Conservation (phyloP, 805 yeast species). For the Hanseniaspora meyeri region DNA sequence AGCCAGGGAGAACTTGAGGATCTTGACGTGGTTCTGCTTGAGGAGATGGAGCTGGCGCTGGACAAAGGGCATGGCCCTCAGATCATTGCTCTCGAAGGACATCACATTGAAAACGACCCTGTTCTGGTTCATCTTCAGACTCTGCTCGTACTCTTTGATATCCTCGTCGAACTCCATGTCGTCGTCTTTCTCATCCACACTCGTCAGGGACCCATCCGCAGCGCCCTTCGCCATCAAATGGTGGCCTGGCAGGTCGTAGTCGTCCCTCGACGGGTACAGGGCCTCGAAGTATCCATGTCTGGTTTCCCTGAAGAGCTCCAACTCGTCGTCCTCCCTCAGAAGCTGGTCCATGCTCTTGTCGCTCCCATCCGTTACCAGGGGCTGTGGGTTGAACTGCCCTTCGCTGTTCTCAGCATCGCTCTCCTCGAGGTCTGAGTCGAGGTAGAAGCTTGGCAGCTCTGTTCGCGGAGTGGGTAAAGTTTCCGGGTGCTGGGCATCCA, state of each 20-base stretch:
- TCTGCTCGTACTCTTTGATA: neutral
- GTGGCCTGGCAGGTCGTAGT: no score
- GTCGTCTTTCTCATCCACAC: constrained; percentile 8
- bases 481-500: neutral
- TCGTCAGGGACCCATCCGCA: no score
- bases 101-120: neutral
- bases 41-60: neutral
- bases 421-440: neutral
- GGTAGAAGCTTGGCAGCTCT: neutral
- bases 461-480: no score
- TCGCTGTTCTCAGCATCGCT: neutral
- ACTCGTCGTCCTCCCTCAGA: neutral
- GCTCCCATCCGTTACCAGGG: neutral
- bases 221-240: no score
- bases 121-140: constrained; percentile 14
- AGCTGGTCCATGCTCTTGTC: neutral
- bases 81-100: neutral
- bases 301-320: constrained; percentile 10
- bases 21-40: constrained; percentile 11
- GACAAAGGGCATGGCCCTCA: neutral
- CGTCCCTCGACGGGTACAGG: neutral
- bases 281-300: constrained; percentile 11
- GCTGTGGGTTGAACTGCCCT: neutral
- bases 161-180: constrained; percentile 17
- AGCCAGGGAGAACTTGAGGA: constrained; percentile 30